Base-by-base conservation (phyloP, 257 asterid genomes). In the Ajuga chamaepitys region DNA sequence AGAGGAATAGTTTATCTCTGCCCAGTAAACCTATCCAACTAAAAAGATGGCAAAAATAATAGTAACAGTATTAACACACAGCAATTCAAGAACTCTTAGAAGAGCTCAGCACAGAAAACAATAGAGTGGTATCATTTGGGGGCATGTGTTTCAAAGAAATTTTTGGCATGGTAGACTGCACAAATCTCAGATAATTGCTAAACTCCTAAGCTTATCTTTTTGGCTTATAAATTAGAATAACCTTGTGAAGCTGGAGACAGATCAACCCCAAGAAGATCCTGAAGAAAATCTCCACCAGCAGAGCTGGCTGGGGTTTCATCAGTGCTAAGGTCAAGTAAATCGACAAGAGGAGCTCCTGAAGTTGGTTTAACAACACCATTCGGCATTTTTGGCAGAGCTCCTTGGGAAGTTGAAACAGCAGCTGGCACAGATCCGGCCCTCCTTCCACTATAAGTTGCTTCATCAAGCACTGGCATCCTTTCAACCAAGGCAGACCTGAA, bases 381-480 rank as follows among this genome's bases (percentile, higher is more conserved):
- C 66, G 96, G 91, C 72, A 85, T 77, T 78, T 86, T 88, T 5
- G 86, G 88, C 45, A 78, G 66, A 55, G 87, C 72, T 69, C 88
- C 88, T 74, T 86, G 84, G 40, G 96, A 88, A 74, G 95, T 86
- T 74, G 96, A 86, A 70, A 75, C 87, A 53, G 78, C 79, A 76
- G 83, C 82, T 51, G 96, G 81, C 45, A 89, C 62, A 42, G 94
- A 83, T 57, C 97, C 95, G 44, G 93, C 86, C 77, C 83, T 88
- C 84, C 92, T 86, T 74, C 95, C 92, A 38, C 84, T 86, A 71
- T 79, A 86, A 20, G 89, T 83, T 64, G 95, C 89, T 76, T 90
- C 99, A 69, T 94, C 97, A 35, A 94, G 95, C 63, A 82, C 95
- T 25, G 99, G 99, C 96, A 90, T 90, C 75, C 93, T 86, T 79